Percentiles rank a stretch among this genome's conserved stretches.
Evolutionary conservation across 345 rosid genomes (phyloP).

Genomic region (Bruguiera gymnorhiza): DNA sequence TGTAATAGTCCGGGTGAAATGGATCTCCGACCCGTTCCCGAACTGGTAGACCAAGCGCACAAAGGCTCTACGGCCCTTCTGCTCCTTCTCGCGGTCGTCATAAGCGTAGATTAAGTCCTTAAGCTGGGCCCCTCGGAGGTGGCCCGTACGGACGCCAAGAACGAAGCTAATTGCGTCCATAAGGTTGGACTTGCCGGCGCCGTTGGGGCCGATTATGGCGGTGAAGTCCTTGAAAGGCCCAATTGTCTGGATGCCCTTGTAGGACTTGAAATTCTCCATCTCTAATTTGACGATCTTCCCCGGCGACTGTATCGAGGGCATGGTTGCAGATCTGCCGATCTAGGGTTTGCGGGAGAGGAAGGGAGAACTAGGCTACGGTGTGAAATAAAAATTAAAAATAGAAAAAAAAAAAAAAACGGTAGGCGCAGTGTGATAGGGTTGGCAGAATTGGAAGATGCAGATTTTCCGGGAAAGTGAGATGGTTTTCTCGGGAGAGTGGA

Average conservation of each 20-base stretch:
- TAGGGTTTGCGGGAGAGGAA: conserved; percentile 9
- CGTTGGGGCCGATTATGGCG: conserved; percentile 96
- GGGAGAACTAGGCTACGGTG: background rate
- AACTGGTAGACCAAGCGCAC: conserved; percentile 75
- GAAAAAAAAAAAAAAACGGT: background rate
- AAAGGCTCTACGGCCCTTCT: conserved; percentile 77
- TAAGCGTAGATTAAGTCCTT: conserved; percentile 93
- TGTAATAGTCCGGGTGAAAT: conserved; percentile 69
- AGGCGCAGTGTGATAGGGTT: background rate
- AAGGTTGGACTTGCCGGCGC: conserved; percentile 92
- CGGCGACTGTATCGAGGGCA: conserved; percentile 64
- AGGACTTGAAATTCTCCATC: conserved; percentile 96
- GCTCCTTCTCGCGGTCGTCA: conserved; percentile 89
- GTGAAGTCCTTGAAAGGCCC: conserved; percentile 98
- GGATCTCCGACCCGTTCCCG: conserved; percentile 67
- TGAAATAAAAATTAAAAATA: background rate
- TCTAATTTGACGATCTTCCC: conserved; percentile 80
- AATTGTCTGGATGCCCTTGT: conserved; percentile 74
- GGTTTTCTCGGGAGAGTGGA: background rate
- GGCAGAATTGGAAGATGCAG: background rate
- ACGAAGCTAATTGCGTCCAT: conserved; percentile 99
- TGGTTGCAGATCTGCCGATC: conserved; percentile 19
- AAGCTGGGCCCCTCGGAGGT: conserved; percentile 93
- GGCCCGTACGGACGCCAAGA: conserved; percentile 93
- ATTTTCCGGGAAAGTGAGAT: no score